These are phyloP conservation scores for Blastosporella zonata DNA, from an alignment of 1,284 basidiomycete species.

Conservation along the genomic window DNA sequence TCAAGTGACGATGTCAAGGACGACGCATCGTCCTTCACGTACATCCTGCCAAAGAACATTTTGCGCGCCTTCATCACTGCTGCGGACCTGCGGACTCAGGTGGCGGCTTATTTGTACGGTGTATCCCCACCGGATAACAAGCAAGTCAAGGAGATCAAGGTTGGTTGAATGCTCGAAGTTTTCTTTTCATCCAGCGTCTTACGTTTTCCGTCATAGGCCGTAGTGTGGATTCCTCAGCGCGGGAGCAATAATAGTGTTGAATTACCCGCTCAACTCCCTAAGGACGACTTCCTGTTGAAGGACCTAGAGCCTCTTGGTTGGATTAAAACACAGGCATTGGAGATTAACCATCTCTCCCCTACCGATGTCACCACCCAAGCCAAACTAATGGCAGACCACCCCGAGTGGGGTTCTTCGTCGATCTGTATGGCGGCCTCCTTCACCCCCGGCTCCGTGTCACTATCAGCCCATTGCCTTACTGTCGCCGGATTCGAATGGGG, in stretches of 20 bases:
- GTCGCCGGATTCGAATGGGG: slow-evolving; percentile 98
- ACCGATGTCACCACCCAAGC: slow-evolving; percentile 95
- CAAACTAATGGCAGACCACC: slow-evolving; percentile 94
- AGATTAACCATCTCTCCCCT: slow-evolving; percentile 90
- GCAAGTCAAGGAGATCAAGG: slow-evolving; percentile 98
- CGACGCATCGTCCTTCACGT: slow-evolving; percentile 91
- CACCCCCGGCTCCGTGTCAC: slow-evolving; percentile 95
- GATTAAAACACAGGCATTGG: slow-evolving; percentile 95
- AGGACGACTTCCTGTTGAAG: slow-evolving; percentile 92
- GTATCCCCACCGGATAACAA: slow-evolving; percentile 93
- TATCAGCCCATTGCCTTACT: slow-evolving; percentile 89
- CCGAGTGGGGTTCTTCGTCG: slow-evolving; percentile 91
- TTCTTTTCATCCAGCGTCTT: slow-evolving; percentile 4
- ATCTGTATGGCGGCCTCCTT: slow-evolving; percentile 96
- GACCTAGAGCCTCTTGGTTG: slow-evolving; percentile 96
- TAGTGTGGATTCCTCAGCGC: slow-evolving; percentile 95
- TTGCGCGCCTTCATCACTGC: slow-evolving; percentile 93
- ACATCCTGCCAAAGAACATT: slow-evolving; percentile 97
- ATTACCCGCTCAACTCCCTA: slow-evolving; percentile 81
- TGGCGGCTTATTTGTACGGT: slow-evolving; percentile 94
- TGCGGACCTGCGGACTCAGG: slow-evolving; percentile 93
- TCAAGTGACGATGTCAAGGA: slow-evolving; percentile 99
- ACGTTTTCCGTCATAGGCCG: slow-evolving; percentile 46
- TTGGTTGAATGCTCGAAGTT: slow-evolving; percentile 20
- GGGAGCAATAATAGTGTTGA: slow-evolving; percentile 94